Evolutionary conservation across 768 basidiomycete species (phyloP).

Genomic region (Russula vinacea): DNA sequence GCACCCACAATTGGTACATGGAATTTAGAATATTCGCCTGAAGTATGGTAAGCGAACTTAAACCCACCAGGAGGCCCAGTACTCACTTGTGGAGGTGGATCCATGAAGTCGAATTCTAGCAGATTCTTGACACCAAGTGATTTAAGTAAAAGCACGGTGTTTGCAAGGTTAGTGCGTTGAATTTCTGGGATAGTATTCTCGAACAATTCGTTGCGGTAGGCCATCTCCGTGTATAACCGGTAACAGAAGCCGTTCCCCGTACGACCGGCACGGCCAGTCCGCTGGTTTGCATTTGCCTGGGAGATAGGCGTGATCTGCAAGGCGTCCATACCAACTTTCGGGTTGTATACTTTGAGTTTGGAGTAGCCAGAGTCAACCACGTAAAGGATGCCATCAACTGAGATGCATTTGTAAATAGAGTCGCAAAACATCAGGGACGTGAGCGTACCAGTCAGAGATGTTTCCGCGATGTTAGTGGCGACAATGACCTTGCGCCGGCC

Average conservation of each 20-base stretch:
- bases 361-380: constrained; percentile 97
- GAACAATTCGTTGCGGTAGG: constrained; percentile 93
- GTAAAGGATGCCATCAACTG: constrained; percentile 95
- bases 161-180: constrained; percentile 95
- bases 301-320: constrained; percentile 98
- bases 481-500: constrained; percentile 96
- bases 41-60: constrained; percentile 8
- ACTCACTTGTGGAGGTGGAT: constrained; percentile 94
- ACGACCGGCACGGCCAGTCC: constrained; percentile 93
- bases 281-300: constrained; percentile 95
- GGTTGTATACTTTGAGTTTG: constrained; percentile 98
- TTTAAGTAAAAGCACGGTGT: constrained; percentile 92
- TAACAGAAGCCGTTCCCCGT: constrained; percentile 97
- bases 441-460: constrained; percentile 78
- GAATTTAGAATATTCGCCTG: constrained; percentile 97
- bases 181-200: constrained; percentile 97
- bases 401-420: constrained; percentile 25
- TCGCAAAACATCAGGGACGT: neutral
- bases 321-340: constrained; percentile 99
- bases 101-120: constrained; percentile 99
- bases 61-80: neutral
- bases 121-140: constrained; percentile 96
- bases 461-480: constrained; percentile 98
- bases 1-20: constrained; percentile 99
- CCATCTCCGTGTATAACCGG: constrained; percentile 96